A percentile compares a stretch with the other conserved stretches of the same genome.
Evolutionary conservation across 306 rosid genomes (phyloP).

Genomic region (Vachellia pachyceras): DNA sequence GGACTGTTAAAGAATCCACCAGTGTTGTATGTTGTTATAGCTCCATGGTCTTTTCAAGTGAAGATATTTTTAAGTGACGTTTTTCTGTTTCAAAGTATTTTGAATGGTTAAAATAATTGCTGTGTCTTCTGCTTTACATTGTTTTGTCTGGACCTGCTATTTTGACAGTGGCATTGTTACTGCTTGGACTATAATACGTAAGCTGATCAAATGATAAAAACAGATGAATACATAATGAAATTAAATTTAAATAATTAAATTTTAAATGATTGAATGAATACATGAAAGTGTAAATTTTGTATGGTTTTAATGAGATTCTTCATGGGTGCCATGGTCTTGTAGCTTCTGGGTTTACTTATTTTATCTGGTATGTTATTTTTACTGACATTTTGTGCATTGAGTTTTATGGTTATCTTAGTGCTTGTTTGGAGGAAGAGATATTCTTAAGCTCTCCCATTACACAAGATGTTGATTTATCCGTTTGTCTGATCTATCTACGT

Average conservation of each 20-base stretch:
- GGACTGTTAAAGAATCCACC: background rate
- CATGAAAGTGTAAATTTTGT: background rate
- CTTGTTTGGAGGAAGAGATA: background rate
- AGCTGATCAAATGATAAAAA: background rate
- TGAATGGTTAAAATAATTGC: background rate
- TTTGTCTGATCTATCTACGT: background rate
- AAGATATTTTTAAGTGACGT: background rate
- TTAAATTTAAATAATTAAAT: background rate
- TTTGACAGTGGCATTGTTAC: background rate
- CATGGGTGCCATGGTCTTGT: background rate
- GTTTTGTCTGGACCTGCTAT: background rate
- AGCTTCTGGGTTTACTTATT: background rate
- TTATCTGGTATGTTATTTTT: background rate
- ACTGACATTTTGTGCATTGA: background rate
- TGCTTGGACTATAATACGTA: background rate
- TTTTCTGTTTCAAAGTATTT: background rate
- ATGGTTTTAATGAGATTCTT: background rate
- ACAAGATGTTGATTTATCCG: conserved; percentile 16
- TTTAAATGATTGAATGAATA: background rate
- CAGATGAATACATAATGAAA: background rate
- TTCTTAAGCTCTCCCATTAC: conserved; percentile 9
- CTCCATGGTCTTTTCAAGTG: background rate
- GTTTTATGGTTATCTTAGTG: background rate
- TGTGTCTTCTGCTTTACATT: background rate
- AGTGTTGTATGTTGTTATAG: background rate